phyloP scores from a whole-genome alignment of 2,329 filamentous ascomycete genomes.

The Microdochium paspali region DNA sequence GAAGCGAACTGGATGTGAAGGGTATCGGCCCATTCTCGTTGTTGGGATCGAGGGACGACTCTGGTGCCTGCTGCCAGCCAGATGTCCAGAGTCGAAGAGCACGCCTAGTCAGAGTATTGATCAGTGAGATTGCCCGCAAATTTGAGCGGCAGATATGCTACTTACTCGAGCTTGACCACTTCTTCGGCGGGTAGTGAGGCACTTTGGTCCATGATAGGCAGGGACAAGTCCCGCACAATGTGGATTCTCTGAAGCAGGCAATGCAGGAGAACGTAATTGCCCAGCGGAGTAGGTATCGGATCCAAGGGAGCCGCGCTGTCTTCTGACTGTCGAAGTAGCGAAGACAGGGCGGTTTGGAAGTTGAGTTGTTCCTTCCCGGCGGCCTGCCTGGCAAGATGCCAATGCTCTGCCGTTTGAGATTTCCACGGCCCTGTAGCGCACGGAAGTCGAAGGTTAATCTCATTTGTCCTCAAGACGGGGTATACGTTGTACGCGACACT shows the following conservation, averaged over 20 bases:
- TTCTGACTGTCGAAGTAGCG: constrained; percentile 18
- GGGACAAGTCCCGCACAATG: constrained; percentile 24
- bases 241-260: constrained; percentile 26
- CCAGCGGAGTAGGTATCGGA: constrained; percentile 24
- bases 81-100: constrained; percentile 26
- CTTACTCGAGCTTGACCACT: constrained; percentile 25
- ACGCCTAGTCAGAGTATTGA: constrained; percentile 10
- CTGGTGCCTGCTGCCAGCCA: constrained; percentile 27
- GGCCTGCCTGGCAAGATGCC: constrained; percentile 17
- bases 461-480: constrained; percentile 24
- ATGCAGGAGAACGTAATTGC: constrained; percentile 26
- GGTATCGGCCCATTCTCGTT: constrained; percentile 29
- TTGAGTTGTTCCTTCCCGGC: constrained; percentile 20
- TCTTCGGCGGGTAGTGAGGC: constrained; percentile 22
- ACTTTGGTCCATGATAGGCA: constrained; percentile 21
- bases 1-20: constrained; percentile 33
- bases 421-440: constrained; percentile 27
- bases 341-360: constrained; percentile 24
- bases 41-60: constrained; percentile 27
- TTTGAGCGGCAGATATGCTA: neutral
- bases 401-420: constrained; percentile 17
- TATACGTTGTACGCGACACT: constrained; percentile 28
- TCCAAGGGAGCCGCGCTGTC: constrained; percentile 15
- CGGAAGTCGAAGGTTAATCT: constrained; percentile 22
- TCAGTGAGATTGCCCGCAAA: neutral